These are phyloP conservation scores for Phaffomyces antillensis DNA, from an alignment of 805 yeast species.

Conservation along the genomic window DNA sequence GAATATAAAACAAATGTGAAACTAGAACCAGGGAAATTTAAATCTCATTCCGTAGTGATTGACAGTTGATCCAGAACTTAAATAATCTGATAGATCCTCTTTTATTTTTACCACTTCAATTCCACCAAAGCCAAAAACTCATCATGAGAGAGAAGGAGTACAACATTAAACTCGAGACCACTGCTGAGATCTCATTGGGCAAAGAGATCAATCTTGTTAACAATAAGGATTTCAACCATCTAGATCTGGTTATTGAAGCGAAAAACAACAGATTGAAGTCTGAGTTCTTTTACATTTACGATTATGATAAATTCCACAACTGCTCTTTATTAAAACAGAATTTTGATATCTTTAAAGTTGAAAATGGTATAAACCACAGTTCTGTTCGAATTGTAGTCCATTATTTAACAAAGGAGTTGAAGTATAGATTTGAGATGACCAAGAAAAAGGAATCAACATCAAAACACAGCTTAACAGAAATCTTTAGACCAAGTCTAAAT, in stretches of 20 bases:
- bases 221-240: slow-evolving; percentile 20
- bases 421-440: slow-evolving; percentile 16
- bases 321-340: slow-evolving; percentile 20
- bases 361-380: slow-evolving; percentile 22
- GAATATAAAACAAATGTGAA: neutral
- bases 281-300: slow-evolving; percentile 28
- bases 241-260: slow-evolving; percentile 23
- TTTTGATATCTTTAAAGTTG: slow-evolving; percentile 16
- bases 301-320: slow-evolving; percentile 24
- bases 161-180: slow-evolving; percentile 16
- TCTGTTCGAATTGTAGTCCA: slow-evolving; percentile 30
- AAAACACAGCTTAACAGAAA: slow-evolving; percentile 21
- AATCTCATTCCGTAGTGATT: neutral
- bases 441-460: slow-evolving; percentile 6
- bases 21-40: neutral
- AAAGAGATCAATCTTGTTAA: slow-evolving; percentile 21
- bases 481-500: slow-evolving; percentile 30
- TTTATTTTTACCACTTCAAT: neutral
- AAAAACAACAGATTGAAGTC: slow-evolving; percentile 22
- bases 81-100: neutral
- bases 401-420: slow-evolving; percentile 26
- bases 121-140: neutral
- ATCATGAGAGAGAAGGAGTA: slow-evolving; percentile 2
- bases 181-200: slow-evolving; percentile 20
- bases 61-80: neutral